phyloP scores from a whole-genome alignment of 1,284 basidiomycete species.

The Austropuccinia psidii region DNA sequence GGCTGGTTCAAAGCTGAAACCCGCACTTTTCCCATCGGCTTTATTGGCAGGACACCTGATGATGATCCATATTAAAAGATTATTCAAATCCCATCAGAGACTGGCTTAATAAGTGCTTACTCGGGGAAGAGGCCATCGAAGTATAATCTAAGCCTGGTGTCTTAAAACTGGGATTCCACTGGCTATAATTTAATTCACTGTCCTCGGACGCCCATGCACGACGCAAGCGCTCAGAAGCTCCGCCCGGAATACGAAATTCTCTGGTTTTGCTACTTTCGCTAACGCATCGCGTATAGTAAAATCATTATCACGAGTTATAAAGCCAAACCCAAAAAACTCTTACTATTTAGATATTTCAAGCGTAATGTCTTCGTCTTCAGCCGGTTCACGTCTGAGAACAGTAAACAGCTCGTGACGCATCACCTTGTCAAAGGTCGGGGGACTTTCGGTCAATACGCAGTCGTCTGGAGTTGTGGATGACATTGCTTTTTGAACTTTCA shows the following conservation, averaged over 20 bases:
- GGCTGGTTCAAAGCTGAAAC: not conserved
- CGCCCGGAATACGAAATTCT: not conserved
- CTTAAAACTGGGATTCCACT: too few species aligned
- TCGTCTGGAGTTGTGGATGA: not conserved
- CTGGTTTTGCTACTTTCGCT: not conserved
- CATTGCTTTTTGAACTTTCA: not conserved
- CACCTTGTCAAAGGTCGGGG: not conserved
- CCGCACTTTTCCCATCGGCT: not conserved
- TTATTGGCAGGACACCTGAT: not conserved
- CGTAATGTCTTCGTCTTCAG: not conserved
- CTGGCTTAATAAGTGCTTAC: too few species aligned
- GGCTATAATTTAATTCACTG: too few species aligned
- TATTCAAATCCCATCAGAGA: too few species aligned
- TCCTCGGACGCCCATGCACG: too few species aligned
- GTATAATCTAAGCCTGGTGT: too few species aligned
- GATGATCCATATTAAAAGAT: too few species aligned
- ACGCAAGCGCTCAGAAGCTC: too few species aligned
- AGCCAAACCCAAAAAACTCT: not conserved
- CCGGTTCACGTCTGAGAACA: constrained; percentile 10
- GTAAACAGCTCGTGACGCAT: constrained; percentile 16
- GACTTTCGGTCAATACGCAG: not conserved
- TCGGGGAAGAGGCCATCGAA: too few species aligned
- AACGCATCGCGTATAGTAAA: not conserved
- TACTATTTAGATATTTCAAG: constrained; percentile 12
- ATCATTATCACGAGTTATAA: not conserved